Evolutionary conservation across 805 yeast genomes (phyloP), one percentile per base, ranked within the genome.

Genomic region (Cyberlindnera suaveolens): DNA sequence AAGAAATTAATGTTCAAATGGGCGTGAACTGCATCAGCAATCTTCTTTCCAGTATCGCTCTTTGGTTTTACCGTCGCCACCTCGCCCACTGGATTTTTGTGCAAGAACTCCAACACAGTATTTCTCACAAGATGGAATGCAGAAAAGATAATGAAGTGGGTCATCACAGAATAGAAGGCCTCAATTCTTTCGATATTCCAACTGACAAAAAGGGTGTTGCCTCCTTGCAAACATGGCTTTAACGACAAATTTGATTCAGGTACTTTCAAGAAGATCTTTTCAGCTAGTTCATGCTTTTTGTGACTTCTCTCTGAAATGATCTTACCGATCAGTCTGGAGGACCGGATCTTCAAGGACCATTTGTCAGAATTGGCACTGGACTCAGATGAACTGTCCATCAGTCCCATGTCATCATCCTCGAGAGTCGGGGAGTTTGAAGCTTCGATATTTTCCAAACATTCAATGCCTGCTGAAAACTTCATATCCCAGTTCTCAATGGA

Each of bases 91-190:
- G 51, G 48, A 19, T 48, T 61, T 34, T 56, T 38, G 41, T 48
- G 32, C 38, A 49, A 35, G 44, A 49, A 46, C 44, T 60, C 49
- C 44, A 57, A 49, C 40, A 67, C 31, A 9, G 73, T 70, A 50
- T 72, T 72, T 40, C 68, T 65, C 17, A 77, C 48, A 4, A 77
- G 60, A 48, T 70, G 73, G 8, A 69, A 43, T 2, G 74, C 62
- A 0, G 81, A 74, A 4, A 73, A 54, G 0, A 70, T 53, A 17
- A 75, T 59, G 52, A 76, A 78, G 38, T 71, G 70, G 4, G 70
- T 63, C 45, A 68, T 67, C 14, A 70, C 51, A 3, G 75, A 70
- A 36, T 66, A 61, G 6, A 68, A 52, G 3, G 60, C 47, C 26
- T 65, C 67, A 9, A 63, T 26, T 15, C 54, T 58, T 10, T 57